A percentile compares a stretch with the other conserved stretches of the same genome.
phyloP scores from a whole-genome alignment of 2,329 filamentous ascomycete genomes.

The Plenodomus tracheiphilus region DNA sequence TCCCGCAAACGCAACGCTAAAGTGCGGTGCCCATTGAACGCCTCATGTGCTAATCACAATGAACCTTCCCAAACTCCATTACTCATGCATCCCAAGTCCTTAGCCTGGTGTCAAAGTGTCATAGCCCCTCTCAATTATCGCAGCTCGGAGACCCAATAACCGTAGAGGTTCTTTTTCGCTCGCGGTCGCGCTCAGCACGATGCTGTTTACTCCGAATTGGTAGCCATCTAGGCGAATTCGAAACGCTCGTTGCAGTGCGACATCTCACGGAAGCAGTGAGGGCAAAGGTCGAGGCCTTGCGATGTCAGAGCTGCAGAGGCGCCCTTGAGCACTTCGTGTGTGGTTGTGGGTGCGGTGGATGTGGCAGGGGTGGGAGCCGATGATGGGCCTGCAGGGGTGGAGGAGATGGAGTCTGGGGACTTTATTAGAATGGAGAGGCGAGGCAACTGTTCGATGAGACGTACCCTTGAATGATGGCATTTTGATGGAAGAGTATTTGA shows the following conservation, averaged over 20 bases:
- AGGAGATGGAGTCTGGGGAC: slow-evolving; percentile 24
- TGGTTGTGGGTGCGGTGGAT: slow-evolving; percentile 15
- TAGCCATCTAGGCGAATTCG: slow-evolving; percentile 20
- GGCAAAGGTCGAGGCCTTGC: slow-evolving; percentile 30
- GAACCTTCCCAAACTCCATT: too few species aligned
- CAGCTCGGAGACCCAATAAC: too few species aligned
- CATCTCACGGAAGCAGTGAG: slow-evolving; percentile 33
- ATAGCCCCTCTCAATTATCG: too few species aligned
- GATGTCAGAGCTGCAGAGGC: slow-evolving; percentile 23
- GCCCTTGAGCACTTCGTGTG: slow-evolving; percentile 26
- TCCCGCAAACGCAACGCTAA: too few species aligned
- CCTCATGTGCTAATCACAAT: too few species aligned
- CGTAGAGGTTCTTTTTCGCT: too few species aligned
- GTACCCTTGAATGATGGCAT: slow-evolving; percentile 30
- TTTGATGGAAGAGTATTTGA: not conserved
- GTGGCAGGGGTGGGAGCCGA: slow-evolving; percentile 24
- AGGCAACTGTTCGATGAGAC: not conserved
- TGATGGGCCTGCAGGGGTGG: slow-evolving; percentile 27
- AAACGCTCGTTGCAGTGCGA: slow-evolving; percentile 31
- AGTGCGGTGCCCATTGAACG: too few species aligned
- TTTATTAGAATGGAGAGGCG: slow-evolving; percentile 1
- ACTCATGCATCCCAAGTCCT: too few species aligned
- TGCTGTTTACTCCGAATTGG: not conserved
- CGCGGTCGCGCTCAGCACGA: not conserved
- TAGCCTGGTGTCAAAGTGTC: too few species aligned